These are phyloP conservation scores for Kuraishia molischiana DNA, from an alignment of 805 yeast species.

Conservation along the genomic window DNA sequence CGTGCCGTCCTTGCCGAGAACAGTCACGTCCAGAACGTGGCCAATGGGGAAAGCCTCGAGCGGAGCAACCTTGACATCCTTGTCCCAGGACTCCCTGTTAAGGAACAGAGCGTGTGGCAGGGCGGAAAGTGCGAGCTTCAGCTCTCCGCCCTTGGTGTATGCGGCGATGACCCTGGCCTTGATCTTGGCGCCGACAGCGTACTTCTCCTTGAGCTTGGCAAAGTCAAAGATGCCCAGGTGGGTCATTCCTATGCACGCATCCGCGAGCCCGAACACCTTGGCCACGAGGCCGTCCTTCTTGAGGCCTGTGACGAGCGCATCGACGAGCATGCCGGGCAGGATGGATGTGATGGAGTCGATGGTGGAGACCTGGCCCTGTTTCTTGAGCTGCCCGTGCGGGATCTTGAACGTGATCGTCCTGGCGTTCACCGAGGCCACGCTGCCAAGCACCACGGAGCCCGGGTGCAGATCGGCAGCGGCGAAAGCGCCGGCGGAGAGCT, in stretches of 20 bases:
- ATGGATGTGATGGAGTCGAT: conserved; percentile 72
- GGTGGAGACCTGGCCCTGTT: conserved; percentile 36
- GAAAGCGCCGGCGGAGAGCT: conserved; percentile 31
- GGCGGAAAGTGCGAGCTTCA: conserved; percentile 54
- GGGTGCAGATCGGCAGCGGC: conserved; percentile 23
- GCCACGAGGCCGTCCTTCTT: conserved; percentile 56
- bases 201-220: conserved; percentile 47
- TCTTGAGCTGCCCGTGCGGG: conserved; percentile 34
- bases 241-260: conserved; percentile 59
- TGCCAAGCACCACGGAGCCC: conserved; percentile 66
- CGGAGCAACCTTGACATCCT: conserved; percentile 22
- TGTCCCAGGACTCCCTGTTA: conserved; percentile 7
- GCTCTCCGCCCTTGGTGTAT: conserved; percentile 35
- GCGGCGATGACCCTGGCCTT: conserved; percentile 66
- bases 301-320: conserved; percentile 56
- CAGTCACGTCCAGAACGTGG: conserved; percentile 45
- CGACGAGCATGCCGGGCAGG: conserved; percentile 78
- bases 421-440: conserved; percentile 36
- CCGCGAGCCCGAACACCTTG: conserved; percentile 64
- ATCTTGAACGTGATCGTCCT: conserved; percentile 51
- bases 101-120: conserved; percentile 43
- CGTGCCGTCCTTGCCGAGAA: conserved; percentile 48
- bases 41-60: conserved; percentile 73
- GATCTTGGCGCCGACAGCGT: conserved; percentile 54
- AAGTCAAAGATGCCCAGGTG: conserved; percentile 43